Evolutionary conservation across 2,329 filamentous ascomycete species (phyloP), one percentile per base, ranked within the genome.

Genomic region (Drechslera avenae): DNA sequence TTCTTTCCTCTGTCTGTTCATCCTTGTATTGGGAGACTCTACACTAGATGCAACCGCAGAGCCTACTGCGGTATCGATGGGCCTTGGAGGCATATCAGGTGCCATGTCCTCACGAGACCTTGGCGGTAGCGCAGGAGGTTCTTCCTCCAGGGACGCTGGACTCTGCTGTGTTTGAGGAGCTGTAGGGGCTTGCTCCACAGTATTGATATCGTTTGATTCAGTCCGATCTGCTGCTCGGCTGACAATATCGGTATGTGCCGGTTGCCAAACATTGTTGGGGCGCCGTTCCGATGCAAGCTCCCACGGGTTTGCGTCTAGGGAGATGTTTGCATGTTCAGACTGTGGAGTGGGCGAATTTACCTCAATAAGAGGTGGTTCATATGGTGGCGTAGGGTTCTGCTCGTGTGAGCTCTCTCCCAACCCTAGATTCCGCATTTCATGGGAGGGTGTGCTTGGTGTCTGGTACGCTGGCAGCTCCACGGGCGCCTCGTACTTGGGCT

Each of bases 1-100:
- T 72, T 97, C 91, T 50, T 79, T 80, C 54, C 81, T 74, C 58
- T 85, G 80, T 46, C 68, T 62, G 47, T 73, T 73, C 54, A 75
- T 73, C 13, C 56, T 62, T 3, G 75, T 73, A 7, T 66, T 68
- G 3, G 77, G 74, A 3, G 75, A 76, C 43, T 78, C 75, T 2
- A 69, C 57, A 8, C 63, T 68, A 6, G 63, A 31, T 6, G 63
- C 47, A 2, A 50, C 47, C 13, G 57, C 40, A 23, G 57, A 45
- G 23, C 56, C 48, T 1, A 64, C 45, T 1, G 55, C 52, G 7
- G 61, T 66, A 28, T 72, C 56, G 5, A 71, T 52, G 6, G 68
- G 68, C 13, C 67, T 67, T n/a, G 73, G 72, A 18, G 69, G 69
- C 46, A 71, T 70, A 13, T 66, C 28, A 7, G 72, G 67, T 12